Base-by-base conservation (phyloP, 2,329 filamentous ascomycete genomes). In the Huntiella decipiens region DNA sequence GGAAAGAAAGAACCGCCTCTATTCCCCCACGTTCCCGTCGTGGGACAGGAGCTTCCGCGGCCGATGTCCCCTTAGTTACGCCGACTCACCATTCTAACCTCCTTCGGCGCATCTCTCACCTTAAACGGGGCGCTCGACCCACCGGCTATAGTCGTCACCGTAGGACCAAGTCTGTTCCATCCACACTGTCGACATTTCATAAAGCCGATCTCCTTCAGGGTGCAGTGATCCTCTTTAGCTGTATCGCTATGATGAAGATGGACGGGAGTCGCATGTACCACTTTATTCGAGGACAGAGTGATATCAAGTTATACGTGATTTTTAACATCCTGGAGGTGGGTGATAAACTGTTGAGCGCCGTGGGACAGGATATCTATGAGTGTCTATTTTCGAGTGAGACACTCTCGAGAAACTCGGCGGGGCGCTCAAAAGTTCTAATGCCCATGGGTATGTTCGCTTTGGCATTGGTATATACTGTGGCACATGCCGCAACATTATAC, bases 201-300 rank as follows among this genome's bases (percentile, higher is more conserved):
- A 98, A 98, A 61, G 91, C 91, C 7, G 91, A 98, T 61, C 73
- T 98, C 10, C 68, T 98, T 2, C 92, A 93, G 60, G 91, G 91
- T 0, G 67, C 85, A 15, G 72, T 98, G 49, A 88, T 98, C 51
- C 73, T 95, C 42, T 77, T 74, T 55, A 95, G 85, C 56, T 93
- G 84, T 54, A 66, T 81, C 44, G 76, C 88, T 11, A 67, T 98
- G 43, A 88, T 94, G 77, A 79, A 75, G 17, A 79, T 98, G 39
- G 92, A 98, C 58, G 91, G 91, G 4, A 95, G 87, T 57, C 77
- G 87, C 44, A 95, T 96, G 84, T 98, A 98, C 57, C 91, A 98
- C 60, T 87, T 87, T 55, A 94, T 98, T 54, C 80, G 88, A 40
- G 91, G 86, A 0, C 91, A 98, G 60, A 88, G 87, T 1, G 87